These are phyloP conservation scores for Ophiostoma tasmaniense DNA, from an alignment of 2,329 filamentous ascomycete species.

Conservation along the genomic window DNA sequence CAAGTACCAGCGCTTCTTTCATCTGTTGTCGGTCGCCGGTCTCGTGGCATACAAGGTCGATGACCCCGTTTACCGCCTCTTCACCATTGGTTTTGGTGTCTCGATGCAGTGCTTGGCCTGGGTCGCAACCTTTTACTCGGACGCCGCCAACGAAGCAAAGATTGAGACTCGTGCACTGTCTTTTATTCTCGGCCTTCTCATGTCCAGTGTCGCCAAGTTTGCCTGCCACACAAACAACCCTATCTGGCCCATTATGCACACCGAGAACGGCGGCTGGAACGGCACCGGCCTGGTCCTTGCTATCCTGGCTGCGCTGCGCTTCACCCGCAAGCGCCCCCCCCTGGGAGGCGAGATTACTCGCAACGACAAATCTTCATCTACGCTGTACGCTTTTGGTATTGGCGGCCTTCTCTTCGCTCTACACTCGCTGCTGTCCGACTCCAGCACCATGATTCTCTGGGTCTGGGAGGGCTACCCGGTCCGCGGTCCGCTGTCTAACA, in stretches of 20 bases:
- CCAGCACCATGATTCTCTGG: conserved; percentile 98
- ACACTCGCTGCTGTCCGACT: conserved; percentile 89
- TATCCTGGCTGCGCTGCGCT: conserved; percentile 63
- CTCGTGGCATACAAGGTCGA: conserved; percentile 71
- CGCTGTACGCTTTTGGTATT: conserved; percentile 65
- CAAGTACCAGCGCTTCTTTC: conserved; percentile 59
- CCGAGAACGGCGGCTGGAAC: conserved; percentile 86
- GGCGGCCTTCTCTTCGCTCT: conserved; percentile 80
- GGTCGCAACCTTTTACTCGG: conserved; percentile 72
- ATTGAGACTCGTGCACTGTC: conserved; percentile 77
- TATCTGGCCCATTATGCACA: conserved; percentile 90
- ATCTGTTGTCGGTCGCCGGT: conserved; percentile 65
- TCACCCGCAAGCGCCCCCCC: conserved; percentile 58
- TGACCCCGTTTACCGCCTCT: conserved; percentile 66
- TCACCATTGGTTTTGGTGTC: conserved; percentile 72
- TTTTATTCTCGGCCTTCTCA: conserved; percentile 71
- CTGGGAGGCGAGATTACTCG: conserved; percentile 27
- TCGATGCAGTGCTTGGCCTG: conserved; percentile 74
- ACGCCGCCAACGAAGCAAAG: conserved; percentile 62
- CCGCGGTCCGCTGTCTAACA: conserved; percentile 74
- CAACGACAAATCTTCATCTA: background rate
- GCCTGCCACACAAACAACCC: conserved; percentile 93
- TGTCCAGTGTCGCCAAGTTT: conserved; percentile 85
- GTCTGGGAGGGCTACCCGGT: conserved; percentile 95
- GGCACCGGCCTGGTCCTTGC: conserved; percentile 70